These are phyloP conservation scores for Fusarium setosum DNA, from an alignment of 2,329 filamentous ascomycete genomes.

Conservation along the genomic window DNA sequence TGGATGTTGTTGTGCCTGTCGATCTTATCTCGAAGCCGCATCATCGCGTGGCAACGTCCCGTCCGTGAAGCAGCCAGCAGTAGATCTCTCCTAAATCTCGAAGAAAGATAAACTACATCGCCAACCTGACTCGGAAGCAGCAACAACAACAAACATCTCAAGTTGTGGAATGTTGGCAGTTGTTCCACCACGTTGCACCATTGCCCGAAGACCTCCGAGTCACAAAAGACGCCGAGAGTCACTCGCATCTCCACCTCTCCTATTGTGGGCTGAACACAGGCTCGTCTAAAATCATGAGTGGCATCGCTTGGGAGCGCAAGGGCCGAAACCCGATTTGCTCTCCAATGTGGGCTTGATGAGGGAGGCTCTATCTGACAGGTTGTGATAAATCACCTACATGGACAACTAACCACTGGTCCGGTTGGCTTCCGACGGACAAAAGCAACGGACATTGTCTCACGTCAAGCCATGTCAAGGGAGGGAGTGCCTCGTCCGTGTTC, in stretches of 20 bases:
- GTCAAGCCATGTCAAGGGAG: constrained; percentile 27
- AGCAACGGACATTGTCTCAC: not conserved
- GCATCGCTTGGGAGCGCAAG: constrained; percentile 23
- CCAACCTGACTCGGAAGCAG: no score
- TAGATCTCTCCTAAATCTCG: not conserved
- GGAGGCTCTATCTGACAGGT: constrained; percentile 9
- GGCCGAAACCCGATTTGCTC: constrained; percentile 10
- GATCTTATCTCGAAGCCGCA: constrained; percentile 12
- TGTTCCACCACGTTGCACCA: constrained; percentile 22
- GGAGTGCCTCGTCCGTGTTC: constrained; percentile 9
- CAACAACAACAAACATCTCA: not conserved
- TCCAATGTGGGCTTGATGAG: constrained; percentile 11
- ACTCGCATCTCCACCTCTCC: constrained; percentile 8
- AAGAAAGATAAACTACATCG: no score
- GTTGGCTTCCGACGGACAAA: not conserved
- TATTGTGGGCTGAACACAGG: not conserved
- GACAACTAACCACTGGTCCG: not conserved
- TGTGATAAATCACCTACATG: constrained; percentile 14
- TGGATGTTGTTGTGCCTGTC: constrained; percentile 15
- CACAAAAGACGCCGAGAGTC: constrained; percentile 9
- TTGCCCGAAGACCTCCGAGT: not conserved
- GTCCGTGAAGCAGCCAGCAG: not conserved
- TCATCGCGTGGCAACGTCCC: not conserved
- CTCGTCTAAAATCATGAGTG: not conserved
- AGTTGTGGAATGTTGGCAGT: constrained; percentile 15